Conservation (phyloP, 208 protist genomes). For the Trypanosoma brucei region DNA sequence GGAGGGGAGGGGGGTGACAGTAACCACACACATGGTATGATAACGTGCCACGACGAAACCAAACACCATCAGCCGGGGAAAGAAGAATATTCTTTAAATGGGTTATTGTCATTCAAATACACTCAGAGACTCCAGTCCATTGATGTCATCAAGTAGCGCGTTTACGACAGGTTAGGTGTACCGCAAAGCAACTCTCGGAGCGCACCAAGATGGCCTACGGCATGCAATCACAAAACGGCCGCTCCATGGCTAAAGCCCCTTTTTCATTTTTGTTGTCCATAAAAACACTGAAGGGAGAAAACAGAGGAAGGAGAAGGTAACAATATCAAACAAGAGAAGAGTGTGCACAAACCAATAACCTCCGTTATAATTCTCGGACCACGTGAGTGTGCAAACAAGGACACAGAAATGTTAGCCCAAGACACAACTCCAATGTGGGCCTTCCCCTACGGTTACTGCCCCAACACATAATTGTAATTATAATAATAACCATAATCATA, state of each 20-base stretch:
- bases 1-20: background rate
- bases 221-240: slow-evolving; percentile 2
- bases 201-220: slow-evolving; percentile 26
- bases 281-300: background rate
- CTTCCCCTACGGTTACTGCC: background rate
- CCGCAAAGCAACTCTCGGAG: slow-evolving; percentile 4
- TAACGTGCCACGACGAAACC: background rate
- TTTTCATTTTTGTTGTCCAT: background rate
- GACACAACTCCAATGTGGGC: slow-evolving; percentile 33
- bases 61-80: slow-evolving; percentile 21
- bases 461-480: background rate
- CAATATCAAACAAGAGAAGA: slow-evolving; percentile 3
- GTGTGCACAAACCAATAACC: background rate
- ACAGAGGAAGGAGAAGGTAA: background rate
- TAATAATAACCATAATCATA: too few species aligned
- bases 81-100: slow-evolving; percentile 25
- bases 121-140: slow-evolving; percentile 26
- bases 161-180: too few species aligned
- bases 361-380: slow-evolving; percentile 5
- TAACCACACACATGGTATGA: too few species aligned
- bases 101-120: slow-evolving; percentile 16
- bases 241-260: slow-evolving; percentile 20
- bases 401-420: slow-evolving; percentile 7
- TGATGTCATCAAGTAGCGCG: slow-evolving; percentile 13
- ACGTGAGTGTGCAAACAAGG: slow-evolving; percentile 25